phyloP scores from a whole-genome alignment of 345 rosid species.

The Ceriops tagal region DNA sequence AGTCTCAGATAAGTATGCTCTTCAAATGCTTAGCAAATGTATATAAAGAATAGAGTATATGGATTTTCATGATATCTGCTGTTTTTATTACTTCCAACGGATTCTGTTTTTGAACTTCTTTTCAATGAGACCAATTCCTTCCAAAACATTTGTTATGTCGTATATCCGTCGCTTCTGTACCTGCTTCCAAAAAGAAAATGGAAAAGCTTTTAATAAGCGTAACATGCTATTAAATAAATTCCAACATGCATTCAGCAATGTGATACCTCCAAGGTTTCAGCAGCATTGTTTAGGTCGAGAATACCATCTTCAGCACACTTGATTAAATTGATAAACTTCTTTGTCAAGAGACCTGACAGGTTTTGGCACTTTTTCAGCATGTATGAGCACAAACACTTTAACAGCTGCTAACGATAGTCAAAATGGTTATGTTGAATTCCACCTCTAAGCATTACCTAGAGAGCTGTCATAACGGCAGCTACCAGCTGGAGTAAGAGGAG shows the following conservation, averaged over 20 bases:
- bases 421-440: conserved; percentile 7
- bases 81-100: conserved; percentile 74
- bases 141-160: conserved; percentile 97
- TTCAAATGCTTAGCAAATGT: conserved; percentile 7
- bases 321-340: conserved; percentile 75
- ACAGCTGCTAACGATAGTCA: neutral
- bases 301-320: conserved; percentile 86
- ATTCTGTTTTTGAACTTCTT: conserved; percentile 90
- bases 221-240: neutral
- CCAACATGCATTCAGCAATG: conserved; percentile 9
- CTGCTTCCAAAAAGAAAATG: conserved; percentile 29
- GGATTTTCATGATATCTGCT: conserved; percentile 20
- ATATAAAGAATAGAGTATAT: conserved; percentile 15
- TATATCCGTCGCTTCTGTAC: conserved; percentile 96
- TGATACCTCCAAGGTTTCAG: conserved; percentile 80
- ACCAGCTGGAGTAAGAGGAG: conserved; percentile 69
- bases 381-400: conserved; percentile 8
- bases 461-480: conserved; percentile 98
- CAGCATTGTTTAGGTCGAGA: conserved; percentile 87
- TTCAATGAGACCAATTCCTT: conserved; percentile 96
- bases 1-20: conserved; percentile 30
- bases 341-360: conserved; percentile 77
- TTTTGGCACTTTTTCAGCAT: conserved; percentile 13
- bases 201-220: conserved; percentile 7
- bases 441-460: conserved; percentile 48